Base-by-base conservation (phyloP, 129 eudicot species). In the Lonicera japonica region DNA sequence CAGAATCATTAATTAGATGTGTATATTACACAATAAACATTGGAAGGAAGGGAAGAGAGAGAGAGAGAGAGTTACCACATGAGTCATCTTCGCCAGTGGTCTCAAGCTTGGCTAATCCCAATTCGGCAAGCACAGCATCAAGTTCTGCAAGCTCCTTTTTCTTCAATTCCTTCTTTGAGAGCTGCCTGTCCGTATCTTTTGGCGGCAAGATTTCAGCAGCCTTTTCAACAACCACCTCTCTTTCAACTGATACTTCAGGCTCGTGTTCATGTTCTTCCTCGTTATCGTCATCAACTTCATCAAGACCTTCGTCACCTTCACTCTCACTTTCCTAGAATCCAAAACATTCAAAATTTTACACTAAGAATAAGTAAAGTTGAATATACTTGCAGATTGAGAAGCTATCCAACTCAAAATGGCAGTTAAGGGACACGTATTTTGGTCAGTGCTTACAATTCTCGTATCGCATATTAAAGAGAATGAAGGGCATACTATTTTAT, bases 231-330 rank as follows among this genome's bases (percentile, higher is more conserved):
- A 58, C 22, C 8, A 74, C 66, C 50, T 67, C 79, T 17, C 38
- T 62, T 8, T 72, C 70, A 25, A 51, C 69, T 61, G 65, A 43
- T 21, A 46, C 67, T 45, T 76, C 82, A 15, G 57, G 43, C 38
- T 81, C 86, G 61, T 81, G 82, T 39, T 81, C 86, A 65, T 81
- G 86, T 25, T 75, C 82, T 56, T 81, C 86, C 57, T 81, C 82
- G 50, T 51, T 41, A 7, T 76, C 86, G 25, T 80, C 86, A 72
- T 81, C 82, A 43, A 34, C 82, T 60, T 68, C 72, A 46, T 72
- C 79, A 64, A 72, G 73, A 63, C 71, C 65, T 29, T 29, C 36
- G n/a, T 81, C 86, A 23, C 76, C 86, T 60, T 81, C 86, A 61
- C 86, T 81, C 56, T 81, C 86, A 55, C 79, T 81, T 67, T 76